Base-by-base conservation (phyloP, 129 eudicot species). In the Chrysanthemum makinoi region DNA sequence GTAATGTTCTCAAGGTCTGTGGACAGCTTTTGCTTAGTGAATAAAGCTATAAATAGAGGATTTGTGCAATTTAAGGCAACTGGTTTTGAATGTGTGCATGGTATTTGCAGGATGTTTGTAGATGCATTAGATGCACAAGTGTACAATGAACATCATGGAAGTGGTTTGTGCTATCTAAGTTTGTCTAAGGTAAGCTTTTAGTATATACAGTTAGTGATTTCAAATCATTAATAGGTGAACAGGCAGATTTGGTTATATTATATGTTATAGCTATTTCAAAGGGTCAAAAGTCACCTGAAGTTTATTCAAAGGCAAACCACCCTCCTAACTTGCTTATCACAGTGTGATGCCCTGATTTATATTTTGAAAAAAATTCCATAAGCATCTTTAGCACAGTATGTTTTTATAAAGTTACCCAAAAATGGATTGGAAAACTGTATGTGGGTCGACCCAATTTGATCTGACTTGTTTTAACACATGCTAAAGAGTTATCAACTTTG, bases 1-100 rank as follows among this genome's bases (percentile, higher is more conserved):
- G 95, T 86, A 19, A 90, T 94, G 99, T 94, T 94, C 66, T 85
- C 97, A 68, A 94, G 99, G 99, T 59, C 17, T 68, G 43, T 58
- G 12, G 22, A 19, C 50, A 75, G 1, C 22, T 55, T 54, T 47
- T 0, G 6, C 11, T 28, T 62, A 58, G 22, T 44, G 20, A 20
- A 46, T 24, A 39, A 39, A 39, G 46, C 46, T 39, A 39, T 39
- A 39, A 39, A 39, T 39, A 39, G 10, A 39, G 46, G 46, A 39
- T 39, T 35, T 39, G 46, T 39, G 46, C 46, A 39, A 39, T 39
- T 39, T 39, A 39, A 17, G 39, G 39, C 66, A 56, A 10, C 20
- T 12, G n/a, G 14, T 18, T 72, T 55, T 2, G 9, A 11, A 56
- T 22, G 52, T 18, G 49, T 39, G 70, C 39, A 61, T 39, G 50